These are phyloP conservation scores for Tetrahymena thermophila DNA, from an alignment of 73 alveolate genomes.

Conservation along the genomic window DNA sequence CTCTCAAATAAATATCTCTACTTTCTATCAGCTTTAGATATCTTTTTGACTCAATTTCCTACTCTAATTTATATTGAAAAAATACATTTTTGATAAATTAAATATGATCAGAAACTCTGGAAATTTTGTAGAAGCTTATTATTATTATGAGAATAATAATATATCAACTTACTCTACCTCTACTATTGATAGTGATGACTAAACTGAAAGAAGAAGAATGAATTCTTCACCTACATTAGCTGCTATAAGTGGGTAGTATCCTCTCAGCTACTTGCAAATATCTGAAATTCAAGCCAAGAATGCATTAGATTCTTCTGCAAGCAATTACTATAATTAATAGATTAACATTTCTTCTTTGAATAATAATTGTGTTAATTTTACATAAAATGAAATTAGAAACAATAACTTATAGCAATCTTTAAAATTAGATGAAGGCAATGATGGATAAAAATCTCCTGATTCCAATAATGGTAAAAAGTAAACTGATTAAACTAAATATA, in stretches of 20 bases:
- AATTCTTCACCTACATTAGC: neutral
- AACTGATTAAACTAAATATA: conserved; percentile 40
- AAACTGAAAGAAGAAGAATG: neutral
- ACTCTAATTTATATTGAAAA: neutral
- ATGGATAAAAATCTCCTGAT: neutral
- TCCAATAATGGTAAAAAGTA: neutral
- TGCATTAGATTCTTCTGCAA: neutral
- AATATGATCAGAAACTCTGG: neutral
- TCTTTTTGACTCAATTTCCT: neutral
- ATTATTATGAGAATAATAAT: neutral
- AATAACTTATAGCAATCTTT: neutral
- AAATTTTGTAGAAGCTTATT: neutral
- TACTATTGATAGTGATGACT: neutral
- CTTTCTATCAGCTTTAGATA: neutral
- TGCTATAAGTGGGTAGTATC: neutral
- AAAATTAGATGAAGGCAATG: neutral
- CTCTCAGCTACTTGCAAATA: neutral
- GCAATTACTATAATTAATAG: neutral
- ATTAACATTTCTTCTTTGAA: neutral
- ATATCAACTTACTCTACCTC: neutral
- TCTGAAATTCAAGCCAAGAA: neutral
- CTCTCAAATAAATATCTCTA: too few relatives aligned
- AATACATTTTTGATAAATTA: neutral
- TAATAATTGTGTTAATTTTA: neutral
- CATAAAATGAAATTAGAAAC: neutral